Base-by-base conservation (phyloP, 495 filamentous ascomycete genomes). In the Endocarpon pusillum region DNA sequence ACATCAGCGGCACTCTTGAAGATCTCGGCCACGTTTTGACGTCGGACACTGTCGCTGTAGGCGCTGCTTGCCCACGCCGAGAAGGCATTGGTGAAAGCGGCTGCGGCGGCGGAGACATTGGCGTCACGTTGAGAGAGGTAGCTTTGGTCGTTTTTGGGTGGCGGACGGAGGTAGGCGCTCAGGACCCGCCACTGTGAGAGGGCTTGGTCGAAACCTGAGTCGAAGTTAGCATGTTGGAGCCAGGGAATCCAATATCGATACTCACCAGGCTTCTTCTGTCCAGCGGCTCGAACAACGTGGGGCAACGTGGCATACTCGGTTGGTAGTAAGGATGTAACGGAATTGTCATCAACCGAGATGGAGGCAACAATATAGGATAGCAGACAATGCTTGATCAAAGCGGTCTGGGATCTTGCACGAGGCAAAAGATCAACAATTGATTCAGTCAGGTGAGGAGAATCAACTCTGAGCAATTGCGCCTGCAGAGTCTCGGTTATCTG, bases 141-240 rank as follows among this genome's bases (percentile, higher is more conserved):
- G 3, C 9, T 16, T 17, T 39, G 11, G 9, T n/a, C 26, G 33
- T 21, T 22, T 8, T 10, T 16, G 9, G 12, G 32, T 17, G 21
- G 8, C 22, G n/a, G 1, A 26, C 44, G 32, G 27, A 53, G 35
- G 22, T 46, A 18, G 0, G 44, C 39, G 6, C 43, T 44, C 19
- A 52, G 36, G 35, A 55, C 47, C 26, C 52, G 49, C 49, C 49
- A 52, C 19, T 38, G 34, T 32, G 47, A 52, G 11, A 42, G 15
- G 30, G 37, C 21, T 8, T 31, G 26, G 21, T 38, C 33, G 15
- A 21, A 22, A 9, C 31, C 40, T 37, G 21, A 24, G 10, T 16
- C 23, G n/a, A n/a, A n/a, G n/a, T n/a, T n/a, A n/a, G n/a, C 22
- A 27, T 33, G 25, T 40, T 35, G 19, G 28, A 18, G 19, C 4